Conservation (phyloP, 768 basidiomycete species). For the Lyophyllum decastes region DNA sequence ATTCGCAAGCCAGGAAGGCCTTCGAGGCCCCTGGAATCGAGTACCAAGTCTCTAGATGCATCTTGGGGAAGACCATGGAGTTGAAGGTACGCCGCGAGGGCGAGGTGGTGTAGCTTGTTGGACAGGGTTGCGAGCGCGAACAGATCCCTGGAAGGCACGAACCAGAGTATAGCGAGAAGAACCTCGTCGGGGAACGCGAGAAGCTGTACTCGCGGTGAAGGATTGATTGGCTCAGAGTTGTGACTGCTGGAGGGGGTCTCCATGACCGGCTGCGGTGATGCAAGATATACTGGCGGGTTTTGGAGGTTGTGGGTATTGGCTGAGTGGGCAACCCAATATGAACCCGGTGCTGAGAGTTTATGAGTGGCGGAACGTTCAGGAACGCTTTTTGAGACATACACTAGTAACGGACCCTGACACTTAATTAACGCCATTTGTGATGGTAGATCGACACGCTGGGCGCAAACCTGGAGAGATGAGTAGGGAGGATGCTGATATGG, state of each 20-base stretch:
- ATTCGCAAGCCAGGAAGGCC: slow-evolving; percentile 1
- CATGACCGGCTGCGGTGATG: too few species aligned
- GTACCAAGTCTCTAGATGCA: neutral
- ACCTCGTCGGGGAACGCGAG: slow-evolving; percentile 2
- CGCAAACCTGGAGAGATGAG: too few species aligned
- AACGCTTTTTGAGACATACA: too few species aligned
- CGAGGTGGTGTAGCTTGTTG: neutral
- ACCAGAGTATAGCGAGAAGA: neutral
- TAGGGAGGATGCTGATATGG: too few species aligned
- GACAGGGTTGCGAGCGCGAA: neutral
- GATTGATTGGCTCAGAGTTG: neutral
- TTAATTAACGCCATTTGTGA: too few species aligned
- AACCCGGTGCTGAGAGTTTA: too few species aligned
- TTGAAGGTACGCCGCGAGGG: neutral
- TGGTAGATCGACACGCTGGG: too few species aligned
- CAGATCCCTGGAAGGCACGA: neutral
- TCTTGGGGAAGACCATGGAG: neutral
- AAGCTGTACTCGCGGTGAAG: neutral
- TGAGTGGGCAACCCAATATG: too few species aligned
- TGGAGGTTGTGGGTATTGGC: too few species aligned
- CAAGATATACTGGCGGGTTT: neutral
- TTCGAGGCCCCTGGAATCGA: neutral
- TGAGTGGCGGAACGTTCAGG: too few species aligned
- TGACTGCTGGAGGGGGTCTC: too few species aligned
- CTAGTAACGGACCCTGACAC: too few species aligned